Percentiles rank a stretch among this genome's conserved stretches.
phyloP scores from a whole-genome alignment of 306 rosid species.

The Bauhinia variegata region DNA sequence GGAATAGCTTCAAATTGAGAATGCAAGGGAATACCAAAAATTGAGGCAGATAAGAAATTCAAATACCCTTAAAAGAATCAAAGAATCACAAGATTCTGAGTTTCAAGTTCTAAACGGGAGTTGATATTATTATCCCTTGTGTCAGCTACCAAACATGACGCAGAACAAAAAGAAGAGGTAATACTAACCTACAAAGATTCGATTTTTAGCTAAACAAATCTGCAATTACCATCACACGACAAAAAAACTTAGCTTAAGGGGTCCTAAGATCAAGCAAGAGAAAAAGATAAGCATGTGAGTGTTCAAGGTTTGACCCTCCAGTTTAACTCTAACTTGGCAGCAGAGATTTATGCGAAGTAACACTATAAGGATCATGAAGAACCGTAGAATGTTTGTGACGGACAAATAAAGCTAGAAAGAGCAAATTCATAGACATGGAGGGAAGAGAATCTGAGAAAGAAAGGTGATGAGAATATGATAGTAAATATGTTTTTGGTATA shows the following conservation, averaged over 20 bases:
- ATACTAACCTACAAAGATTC: constrained; percentile 64
- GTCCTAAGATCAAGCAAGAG: constrained; percentile 36
- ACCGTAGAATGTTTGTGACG: constrained; percentile 26
- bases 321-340: constrained; percentile 19
- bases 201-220: constrained; percentile 41
- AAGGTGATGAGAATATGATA: constrained; percentile 43
- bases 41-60: constrained; percentile 42
- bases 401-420: constrained; percentile 34
- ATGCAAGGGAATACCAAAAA: constrained; percentile 39
- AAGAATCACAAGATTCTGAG: constrained; percentile 69
- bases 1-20: constrained; percentile 53
- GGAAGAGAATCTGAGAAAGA: constrained; percentile 42
- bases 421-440: constrained; percentile 47
- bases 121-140: constrained; percentile 55
- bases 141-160: constrained; percentile 63
- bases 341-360: constrained; percentile 31
- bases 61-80: constrained; percentile 49
- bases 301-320: constrained; percentile 38
- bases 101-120: constrained; percentile 60
- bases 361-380: constrained; percentile 27
- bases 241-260: constrained; percentile 36
- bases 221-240: constrained; percentile 30
- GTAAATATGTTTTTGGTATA: constrained; percentile 36
- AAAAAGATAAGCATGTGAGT: constrained; percentile 46
- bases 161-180: constrained; percentile 54